Conservation (phyloP, 495 filamentous ascomycete genomes). For the Cryomyces minteri region DNA sequence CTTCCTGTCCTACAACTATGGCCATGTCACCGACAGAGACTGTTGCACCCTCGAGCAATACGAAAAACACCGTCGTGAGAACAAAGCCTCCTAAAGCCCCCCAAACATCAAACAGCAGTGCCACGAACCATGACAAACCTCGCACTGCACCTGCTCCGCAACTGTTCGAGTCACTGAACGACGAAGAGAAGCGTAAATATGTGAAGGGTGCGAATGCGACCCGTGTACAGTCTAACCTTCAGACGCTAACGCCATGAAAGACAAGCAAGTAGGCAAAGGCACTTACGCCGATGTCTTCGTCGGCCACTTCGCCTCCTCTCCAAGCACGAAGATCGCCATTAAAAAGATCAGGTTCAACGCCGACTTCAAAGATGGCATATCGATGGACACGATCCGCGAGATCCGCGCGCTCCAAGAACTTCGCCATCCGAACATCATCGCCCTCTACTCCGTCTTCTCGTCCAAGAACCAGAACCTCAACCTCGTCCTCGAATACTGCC, state of each 20-base stretch:
- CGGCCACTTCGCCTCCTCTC: slow-evolving; percentile 53
- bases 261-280: slow-evolving; percentile 83
- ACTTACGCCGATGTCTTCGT: slow-evolving; percentile 94
- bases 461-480: slow-evolving; percentile 89
- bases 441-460: slow-evolving; percentile 76
- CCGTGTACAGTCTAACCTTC: too few species aligned
- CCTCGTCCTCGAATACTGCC: slow-evolving; percentile 83
- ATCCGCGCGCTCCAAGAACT: slow-evolving; percentile 88
- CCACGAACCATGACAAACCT: too few species aligned
- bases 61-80: too few species aligned
- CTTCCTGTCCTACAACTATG: too few species aligned
- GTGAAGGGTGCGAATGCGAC: slow-evolving; percentile 43
- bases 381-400: slow-evolving; percentile 88
- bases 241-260: slow-evolving; percentile 20
- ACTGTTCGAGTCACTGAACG: slow-evolving; percentile 74
- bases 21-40: too few species aligned
- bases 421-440: slow-evolving; percentile 90
- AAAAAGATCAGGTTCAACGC: slow-evolving; percentile 96
- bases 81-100: too few species aligned
- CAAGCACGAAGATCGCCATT: slow-evolving; percentile 63
- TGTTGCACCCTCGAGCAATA: too few species aligned
- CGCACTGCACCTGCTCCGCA: slow-evolving; percentile 25
- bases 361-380: slow-evolving; percentile 68
- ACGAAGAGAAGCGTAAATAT: slow-evolving; percentile 71
- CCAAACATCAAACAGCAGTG: too few species aligned